Conservation (phyloP, 1,284 basidiomycete species). For the Pholiota adiposa region DNA sequence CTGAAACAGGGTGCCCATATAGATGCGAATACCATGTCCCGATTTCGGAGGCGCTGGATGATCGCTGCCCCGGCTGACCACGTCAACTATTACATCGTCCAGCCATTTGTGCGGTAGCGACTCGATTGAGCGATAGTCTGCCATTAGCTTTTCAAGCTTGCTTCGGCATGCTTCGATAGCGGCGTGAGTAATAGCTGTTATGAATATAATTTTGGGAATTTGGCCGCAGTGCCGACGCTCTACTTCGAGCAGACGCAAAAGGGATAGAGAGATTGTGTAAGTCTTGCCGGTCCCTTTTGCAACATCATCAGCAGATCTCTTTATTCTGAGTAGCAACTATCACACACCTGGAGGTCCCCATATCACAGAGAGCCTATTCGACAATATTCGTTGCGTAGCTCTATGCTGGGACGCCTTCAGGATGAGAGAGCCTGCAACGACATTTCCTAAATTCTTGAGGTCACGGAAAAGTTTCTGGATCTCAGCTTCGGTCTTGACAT, state of each 20-base stretch:
- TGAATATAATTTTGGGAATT: conserved; percentile 41
- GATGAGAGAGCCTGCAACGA: conserved; percentile 39
- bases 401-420: conserved; percentile 49
- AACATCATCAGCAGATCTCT: conserved; percentile 4
- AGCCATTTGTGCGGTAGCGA: conserved; percentile 43
- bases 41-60: conserved; percentile 37
- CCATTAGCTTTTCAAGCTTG: conserved; percentile 41
- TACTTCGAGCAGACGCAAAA: conserved; percentile 47
- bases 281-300: conserved; percentile 52
- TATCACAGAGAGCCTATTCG: conserved; percentile 46
- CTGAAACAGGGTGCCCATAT: conserved; percentile 53
- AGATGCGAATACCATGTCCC: conserved; percentile 36
- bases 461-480: conserved; percentile 44
- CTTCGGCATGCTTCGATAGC: conserved; percentile 50
- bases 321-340: not conserved
- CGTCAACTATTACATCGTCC: conserved; percentile 40
- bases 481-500: conserved; percentile 35
- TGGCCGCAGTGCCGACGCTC: conserved; percentile 34
- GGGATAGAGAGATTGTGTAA: conserved; percentile 49
- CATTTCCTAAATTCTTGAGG: conserved; percentile 36
- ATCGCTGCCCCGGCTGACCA: conserved; percentile 42
- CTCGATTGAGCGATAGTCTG: conserved; percentile 41
- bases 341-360: conserved; percentile 51
- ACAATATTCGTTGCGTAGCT: conserved; percentile 45
- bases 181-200: conserved; percentile 55